Percentiles rank a stretch among this genome's conserved stretches.
These are phyloP conservation scores for Penicillium chermesinum DNA, from an alignment of 495 filamentous ascomycete genomes.

Conservation along the genomic window DNA sequence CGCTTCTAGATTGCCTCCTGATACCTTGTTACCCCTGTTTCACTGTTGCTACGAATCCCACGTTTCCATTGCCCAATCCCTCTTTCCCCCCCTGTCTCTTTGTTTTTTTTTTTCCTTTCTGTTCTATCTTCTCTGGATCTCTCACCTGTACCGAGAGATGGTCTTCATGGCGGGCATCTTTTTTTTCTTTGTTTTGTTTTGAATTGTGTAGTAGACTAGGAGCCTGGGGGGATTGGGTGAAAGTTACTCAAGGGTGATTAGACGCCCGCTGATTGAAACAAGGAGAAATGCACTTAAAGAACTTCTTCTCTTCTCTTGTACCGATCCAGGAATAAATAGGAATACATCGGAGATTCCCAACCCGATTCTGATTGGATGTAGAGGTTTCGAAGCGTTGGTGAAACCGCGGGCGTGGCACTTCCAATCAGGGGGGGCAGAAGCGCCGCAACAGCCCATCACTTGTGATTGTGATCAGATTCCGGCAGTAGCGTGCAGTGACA, in stretches of 20 bases:
- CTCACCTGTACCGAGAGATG: slow-evolving; percentile 20
- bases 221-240: slow-evolving; percentile 2
- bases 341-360: too few species aligned
- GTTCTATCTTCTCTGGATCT: slow-evolving; percentile 1
- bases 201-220: slow-evolving; percentile 8
- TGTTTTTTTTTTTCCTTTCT: neutral
- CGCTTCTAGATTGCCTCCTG: neutral
- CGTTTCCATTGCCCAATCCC: slow-evolving; percentile 1
- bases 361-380: neutral
- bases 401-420: slow-evolving; percentile 3
- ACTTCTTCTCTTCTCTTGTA: too few species aligned
- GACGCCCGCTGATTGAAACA: slow-evolving; percentile 3
- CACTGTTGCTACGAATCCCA: slow-evolving; percentile 1
- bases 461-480: slow-evolving; percentile 22
- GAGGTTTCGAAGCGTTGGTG: neutral
- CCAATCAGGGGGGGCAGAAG: slow-evolving; percentile 1
- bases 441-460: slow-evolving; percentile 2
- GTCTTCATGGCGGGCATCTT: slow-evolving; percentile 3
- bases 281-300: too few species aligned
- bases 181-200: neutral
- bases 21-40: neutral
- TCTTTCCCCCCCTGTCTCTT: neutral
- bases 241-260: neutral
- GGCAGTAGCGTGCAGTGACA: slow-evolving; percentile 21
- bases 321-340: too few species aligned